Evolutionary conservation across 2,329 filamentous ascomycete genomes (phyloP).

Genomic region (Penicillium brasilianum): DNA sequence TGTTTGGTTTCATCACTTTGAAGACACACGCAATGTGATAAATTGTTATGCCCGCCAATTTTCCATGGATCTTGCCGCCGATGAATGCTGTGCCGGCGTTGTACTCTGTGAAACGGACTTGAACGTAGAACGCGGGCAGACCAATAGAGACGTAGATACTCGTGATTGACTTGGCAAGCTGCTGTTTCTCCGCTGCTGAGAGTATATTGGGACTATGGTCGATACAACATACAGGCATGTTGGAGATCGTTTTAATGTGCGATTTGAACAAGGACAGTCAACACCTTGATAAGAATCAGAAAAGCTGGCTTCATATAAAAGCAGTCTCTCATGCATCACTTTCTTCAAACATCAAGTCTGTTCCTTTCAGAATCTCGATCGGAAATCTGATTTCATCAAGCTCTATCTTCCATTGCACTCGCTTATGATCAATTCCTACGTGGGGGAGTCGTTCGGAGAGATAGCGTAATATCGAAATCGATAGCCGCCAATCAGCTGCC

Average conservation of each 20-base stretch:
- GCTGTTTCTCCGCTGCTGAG: not conserved
- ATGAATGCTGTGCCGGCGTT: not conserved
- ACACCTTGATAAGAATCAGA: not conserved
- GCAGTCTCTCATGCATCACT: not conserved
- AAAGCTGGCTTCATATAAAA: not conserved
- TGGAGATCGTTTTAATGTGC: not conserved
- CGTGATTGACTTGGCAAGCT: not conserved
- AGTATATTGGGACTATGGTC: not conserved
- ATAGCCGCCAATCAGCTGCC: not conserved
- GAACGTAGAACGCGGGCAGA: not conserved
- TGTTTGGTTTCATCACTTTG: slow-evolving; percentile 7
- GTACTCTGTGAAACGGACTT: not conserved
- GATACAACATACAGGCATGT: not conserved
- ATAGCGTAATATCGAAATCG: slow-evolving; percentile 10
- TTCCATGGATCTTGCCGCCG: not conserved
- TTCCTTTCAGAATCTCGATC: not conserved
- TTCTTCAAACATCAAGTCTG: too few relatives aligned
- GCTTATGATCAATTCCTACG: too few relatives aligned
- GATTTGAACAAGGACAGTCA: not conserved
- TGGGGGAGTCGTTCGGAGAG: slow-evolving; percentile 1
- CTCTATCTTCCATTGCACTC: not conserved
- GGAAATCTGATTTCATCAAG: not conserved
- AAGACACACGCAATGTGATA: slow-evolving; percentile 15
- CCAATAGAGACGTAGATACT: not conserved
- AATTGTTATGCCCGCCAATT: slow-evolving; percentile 7